A percentile compares a stretch with the other conserved stretches of the same genome.
Conservation (phyloP, 768 basidiomycete species). For the Russula ochroleuca region DNA sequence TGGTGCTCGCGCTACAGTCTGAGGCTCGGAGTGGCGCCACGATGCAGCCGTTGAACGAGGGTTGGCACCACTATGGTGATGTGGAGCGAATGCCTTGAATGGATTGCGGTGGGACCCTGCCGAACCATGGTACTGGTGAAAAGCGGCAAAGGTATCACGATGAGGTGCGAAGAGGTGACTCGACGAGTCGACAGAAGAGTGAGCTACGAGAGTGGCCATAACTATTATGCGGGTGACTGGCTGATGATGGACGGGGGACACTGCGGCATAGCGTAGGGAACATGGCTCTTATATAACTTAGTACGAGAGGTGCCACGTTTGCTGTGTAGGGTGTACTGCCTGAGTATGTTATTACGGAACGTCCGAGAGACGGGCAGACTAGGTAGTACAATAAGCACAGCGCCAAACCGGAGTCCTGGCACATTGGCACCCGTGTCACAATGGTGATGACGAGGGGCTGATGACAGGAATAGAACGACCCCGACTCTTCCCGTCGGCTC, state of each 20-base stretch:
- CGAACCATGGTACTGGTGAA: not conserved
- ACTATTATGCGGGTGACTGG: not conserved
- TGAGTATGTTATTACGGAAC: not conserved
- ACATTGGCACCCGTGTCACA: not conserved
- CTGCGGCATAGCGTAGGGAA: not conserved
- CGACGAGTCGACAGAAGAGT: slow-evolving; percentile 1
- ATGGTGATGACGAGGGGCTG: not conserved
- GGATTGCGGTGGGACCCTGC: not conserved
- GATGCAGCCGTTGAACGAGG: slow-evolving; percentile 10
- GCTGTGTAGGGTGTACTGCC: not conserved
- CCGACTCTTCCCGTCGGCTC: not conserved
- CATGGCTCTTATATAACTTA: not conserved
- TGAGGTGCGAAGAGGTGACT: slow-evolving; percentile 1
- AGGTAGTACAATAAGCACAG: not conserved
- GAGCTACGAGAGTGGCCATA: slow-evolving; percentile 20
- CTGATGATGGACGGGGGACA: not conserved
- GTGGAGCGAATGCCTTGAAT: slow-evolving; percentile 21
- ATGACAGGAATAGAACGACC: not conserved
- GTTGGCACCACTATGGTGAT: not conserved
- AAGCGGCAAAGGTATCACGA: not conserved
- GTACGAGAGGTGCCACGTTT: not conserved
- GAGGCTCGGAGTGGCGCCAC: slow-evolving; percentile 20
- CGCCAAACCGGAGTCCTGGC: not conserved
- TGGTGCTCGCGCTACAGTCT: not conserved
- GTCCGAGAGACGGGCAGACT: not conserved